Conservation (phyloP, 2,329 filamentous ascomycete genomes). For the Teratosphaeria nubilosa region DNA sequence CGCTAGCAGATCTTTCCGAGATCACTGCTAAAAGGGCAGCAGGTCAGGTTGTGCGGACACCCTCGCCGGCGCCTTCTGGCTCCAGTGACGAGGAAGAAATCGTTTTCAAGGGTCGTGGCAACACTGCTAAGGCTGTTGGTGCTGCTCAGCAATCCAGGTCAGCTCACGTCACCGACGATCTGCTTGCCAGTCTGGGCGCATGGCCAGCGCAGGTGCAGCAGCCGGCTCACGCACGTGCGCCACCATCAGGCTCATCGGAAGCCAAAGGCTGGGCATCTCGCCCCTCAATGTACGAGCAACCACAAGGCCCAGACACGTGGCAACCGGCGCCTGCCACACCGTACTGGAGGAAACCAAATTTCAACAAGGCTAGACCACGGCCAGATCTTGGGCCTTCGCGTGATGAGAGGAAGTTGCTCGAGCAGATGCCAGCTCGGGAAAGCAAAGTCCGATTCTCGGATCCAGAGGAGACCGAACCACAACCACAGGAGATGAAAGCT, state of each 20-base stretch:
- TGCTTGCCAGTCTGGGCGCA: slow-evolving; percentile 12
- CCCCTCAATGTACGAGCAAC: slow-evolving; percentile 9
- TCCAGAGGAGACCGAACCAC: not conserved
- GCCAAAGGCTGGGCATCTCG: slow-evolving; percentile 14
- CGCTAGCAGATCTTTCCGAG: slow-evolving; percentile 10
- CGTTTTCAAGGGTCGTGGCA: slow-evolving; percentile 49
- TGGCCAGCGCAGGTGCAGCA: not conserved
- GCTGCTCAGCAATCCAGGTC: not conserved
- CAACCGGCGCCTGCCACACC: slow-evolving; percentile 15
- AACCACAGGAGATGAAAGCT: slow-evolving; percentile 4
- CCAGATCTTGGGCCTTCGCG: slow-evolving; percentile 13
- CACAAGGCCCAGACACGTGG: slow-evolving; percentile 11
- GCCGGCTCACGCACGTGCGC: not conserved
- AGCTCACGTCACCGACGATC: slow-evolving; percentile 16
- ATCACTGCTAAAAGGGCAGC: slow-evolving; percentile 7
- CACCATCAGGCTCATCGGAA: not conserved
- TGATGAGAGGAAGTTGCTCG: slow-evolving; percentile 7
- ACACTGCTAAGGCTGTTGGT: not conserved
- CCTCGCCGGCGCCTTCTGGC: slow-evolving; percentile 38
- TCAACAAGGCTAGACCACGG: slow-evolving; percentile 7
- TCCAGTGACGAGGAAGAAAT: slow-evolving; percentile 63
- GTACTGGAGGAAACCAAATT: slow-evolving; percentile 16
- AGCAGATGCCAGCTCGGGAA: slow-evolving; percentile 6
- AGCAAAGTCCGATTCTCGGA: slow-evolving; percentile 12
- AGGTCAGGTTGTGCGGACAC: slow-evolving; percentile 21